These are phyloP conservation scores for Dictyostelium citrinum DNA, from an alignment of 78 protist species.

Conservation along the genomic window DNA sequence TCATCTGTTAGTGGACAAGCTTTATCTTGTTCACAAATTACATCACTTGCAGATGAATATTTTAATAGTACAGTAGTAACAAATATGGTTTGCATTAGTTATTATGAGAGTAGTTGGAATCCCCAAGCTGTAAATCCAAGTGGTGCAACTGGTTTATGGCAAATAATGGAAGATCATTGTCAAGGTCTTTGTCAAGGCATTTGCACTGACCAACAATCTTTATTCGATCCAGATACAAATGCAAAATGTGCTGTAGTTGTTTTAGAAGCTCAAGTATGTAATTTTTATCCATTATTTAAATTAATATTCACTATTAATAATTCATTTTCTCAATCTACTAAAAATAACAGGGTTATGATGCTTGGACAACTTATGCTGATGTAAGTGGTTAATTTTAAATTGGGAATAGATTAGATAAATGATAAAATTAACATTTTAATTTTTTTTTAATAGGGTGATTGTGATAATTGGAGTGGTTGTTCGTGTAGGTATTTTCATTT, in stretches of 20 bases:
- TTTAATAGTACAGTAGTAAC: neutral
- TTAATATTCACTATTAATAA: no score
- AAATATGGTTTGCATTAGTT: neutral
- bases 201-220: neutral
- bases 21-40: neutral
- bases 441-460: slow-evolving; percentile 1
- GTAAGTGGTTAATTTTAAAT: no score
- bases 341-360: neutral
- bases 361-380: neutral
- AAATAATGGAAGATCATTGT: neutral
- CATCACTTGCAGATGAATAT: neutral
- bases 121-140: neutral
- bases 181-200: neutral
- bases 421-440: no score
- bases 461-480: neutral
- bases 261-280: neutral
- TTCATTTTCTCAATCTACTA: no score
- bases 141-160: neutral
- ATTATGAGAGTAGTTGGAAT: neutral
- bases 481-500: neutral
- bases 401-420: no score
- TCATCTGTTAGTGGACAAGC: neutral
- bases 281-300: no score
- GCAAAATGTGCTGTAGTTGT: neutral
- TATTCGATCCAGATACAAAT: neutral